Base-by-base conservation (phyloP, 257 asterid genomes). In the Verbascum thapsus region DNA sequence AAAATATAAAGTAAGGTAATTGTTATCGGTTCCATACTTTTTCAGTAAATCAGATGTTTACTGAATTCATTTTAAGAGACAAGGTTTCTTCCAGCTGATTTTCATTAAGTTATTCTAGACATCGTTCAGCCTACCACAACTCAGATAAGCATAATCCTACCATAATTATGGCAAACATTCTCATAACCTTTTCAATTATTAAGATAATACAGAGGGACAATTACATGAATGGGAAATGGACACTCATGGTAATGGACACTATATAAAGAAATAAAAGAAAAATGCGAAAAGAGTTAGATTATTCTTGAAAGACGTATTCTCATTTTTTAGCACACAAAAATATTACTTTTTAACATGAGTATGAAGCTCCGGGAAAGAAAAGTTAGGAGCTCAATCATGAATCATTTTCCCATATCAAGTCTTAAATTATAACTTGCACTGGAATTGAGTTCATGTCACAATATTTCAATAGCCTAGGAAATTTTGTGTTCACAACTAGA, bases 321-420 rank as follows among this genome's bases (percentile, higher is more conserved):
- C n/a, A n/a, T n/a, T n/a, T n/a, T n/a, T n/a, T n/a, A n/a, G n/a
- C n/a, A n/a, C n/a, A n/a, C n/a, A n/a, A n/a, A n/a, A n/a, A n/a
- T n/a, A n/a, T n/a, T n/a, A n/a, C n/a, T n/a, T n/a, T n/a, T n/a
- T n/a, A n/a, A n/a, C n/a, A n/a, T n/a, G n/a, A n/a, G n/a, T n/a
- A n/a, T n/a, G n/a, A n/a, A n/a, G n/a, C n/a, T n/a, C n/a, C n/a
- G n/a, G n/a, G n/a, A n/a, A n/a, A n/a, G n/a, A 45, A 23, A 45
- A 45, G 23, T 45, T 34, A 34, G 61, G 45, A 34, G 45, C 61
- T 34, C 61, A 9, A 35, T 55, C 45, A 55, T 55, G 19, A 11
- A 45, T 15, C 23, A 45, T 45, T 15, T 16, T 0, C 45, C 43
- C 42, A 26, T 30, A 40, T 60, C 41, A 42, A 41, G 40, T 37